phyloP scores from a whole-genome alignment of 1,284 basidiomycete genomes.

The Ustilago vetiveriae region DNA sequence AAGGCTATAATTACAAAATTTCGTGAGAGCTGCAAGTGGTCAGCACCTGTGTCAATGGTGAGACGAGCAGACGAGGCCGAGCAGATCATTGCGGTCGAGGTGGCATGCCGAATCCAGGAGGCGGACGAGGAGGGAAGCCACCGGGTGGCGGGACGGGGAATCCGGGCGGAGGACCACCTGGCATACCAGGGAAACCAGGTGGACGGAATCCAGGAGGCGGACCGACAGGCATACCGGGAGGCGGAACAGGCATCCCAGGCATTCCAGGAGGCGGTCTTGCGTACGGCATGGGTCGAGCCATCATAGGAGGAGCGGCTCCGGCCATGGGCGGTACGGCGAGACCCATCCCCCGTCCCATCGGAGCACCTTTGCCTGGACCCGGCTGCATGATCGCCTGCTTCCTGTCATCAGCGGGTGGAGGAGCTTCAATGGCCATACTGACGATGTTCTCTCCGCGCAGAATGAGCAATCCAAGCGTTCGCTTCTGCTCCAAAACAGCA shows the following conservation, averaged over 20 bases:
- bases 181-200: slow-evolving; percentile 52
- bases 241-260: slow-evolving; percentile 74
- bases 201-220: slow-evolving; percentile 63
- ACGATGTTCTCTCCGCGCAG: slow-evolving; percentile 96
- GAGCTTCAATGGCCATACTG: slow-evolving; percentile 92
- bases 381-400: slow-evolving; percentile 87
- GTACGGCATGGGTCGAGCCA: slow-evolving; percentile 45
- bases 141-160: slow-evolving; percentile 35
- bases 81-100: slow-evolving; percentile 42
- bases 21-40: no score
- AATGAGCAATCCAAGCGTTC: slow-evolving; percentile 93
- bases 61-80: no score
- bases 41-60: no score
- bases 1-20: not conserved
- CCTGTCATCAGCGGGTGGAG: slow-evolving; percentile 88
- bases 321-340: slow-evolving; percentile 79
- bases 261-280: slow-evolving; percentile 72
- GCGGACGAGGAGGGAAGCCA: slow-evolving; percentile 40
- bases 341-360: slow-evolving; percentile 96
- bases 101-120: slow-evolving; percentile 45
- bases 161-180: slow-evolving; percentile 39
- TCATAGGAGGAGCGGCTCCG: slow-evolving; percentile 70
- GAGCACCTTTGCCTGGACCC: slow-evolving; percentile 92
- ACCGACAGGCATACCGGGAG: slow-evolving; percentile 57
- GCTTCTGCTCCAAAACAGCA: slow-evolving; percentile 89